Percentiles rank a stretch among this genome's conserved stretches.
Conservation (phyloP, 2,329 filamentous ascomycete species). For the Alternaria triticina region DNA sequence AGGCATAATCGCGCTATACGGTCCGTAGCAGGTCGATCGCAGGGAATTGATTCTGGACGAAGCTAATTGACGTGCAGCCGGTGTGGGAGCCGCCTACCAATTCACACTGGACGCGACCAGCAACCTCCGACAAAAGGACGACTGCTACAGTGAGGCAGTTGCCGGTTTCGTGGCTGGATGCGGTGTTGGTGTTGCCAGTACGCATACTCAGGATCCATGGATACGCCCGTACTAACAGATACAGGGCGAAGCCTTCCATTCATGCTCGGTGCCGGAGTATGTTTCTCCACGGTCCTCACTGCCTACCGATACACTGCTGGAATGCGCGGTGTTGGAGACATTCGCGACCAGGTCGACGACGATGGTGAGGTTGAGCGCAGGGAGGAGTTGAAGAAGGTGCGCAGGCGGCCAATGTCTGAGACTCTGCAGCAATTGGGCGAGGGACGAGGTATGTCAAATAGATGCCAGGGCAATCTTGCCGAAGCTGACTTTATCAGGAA, state of each 20-base stretch:
- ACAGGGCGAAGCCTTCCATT: conserved; percentile 71
- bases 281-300: conserved; percentile 64
- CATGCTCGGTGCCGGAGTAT: conserved; percentile 71
- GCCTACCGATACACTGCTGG: conserved; percentile 73
- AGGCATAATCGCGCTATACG: conserved; percentile 71
- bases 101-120: conserved; percentile 79
- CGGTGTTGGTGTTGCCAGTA: conserved; percentile 76
- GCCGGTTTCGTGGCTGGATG: conserved; percentile 79
- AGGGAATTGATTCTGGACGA: neutral
- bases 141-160: conserved; percentile 74
- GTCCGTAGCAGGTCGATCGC: conserved; percentile 54
- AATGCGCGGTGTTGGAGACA: conserved; percentile 56
- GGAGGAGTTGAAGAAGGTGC: conserved; percentile 74
- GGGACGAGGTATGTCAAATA: conserved; percentile 72
- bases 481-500: conserved; percentile 63
- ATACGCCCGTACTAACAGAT: conserved; percentile 15
- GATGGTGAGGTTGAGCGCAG: conserved; percentile 79
- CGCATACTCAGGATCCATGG: conserved; percentile 29
- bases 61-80: conserved; percentile 61
- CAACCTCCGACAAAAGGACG: conserved; percentile 86
- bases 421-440: conserved; percentile 83
- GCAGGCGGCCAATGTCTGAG: conserved; percentile 77
- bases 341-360: conserved; percentile 62
- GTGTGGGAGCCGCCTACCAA: conserved; percentile 75
- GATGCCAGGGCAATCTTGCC: neutral